Conservation (phyloP, 2,329 filamentous ascomycete species). For the Calonectria hongkongensis region DNA sequence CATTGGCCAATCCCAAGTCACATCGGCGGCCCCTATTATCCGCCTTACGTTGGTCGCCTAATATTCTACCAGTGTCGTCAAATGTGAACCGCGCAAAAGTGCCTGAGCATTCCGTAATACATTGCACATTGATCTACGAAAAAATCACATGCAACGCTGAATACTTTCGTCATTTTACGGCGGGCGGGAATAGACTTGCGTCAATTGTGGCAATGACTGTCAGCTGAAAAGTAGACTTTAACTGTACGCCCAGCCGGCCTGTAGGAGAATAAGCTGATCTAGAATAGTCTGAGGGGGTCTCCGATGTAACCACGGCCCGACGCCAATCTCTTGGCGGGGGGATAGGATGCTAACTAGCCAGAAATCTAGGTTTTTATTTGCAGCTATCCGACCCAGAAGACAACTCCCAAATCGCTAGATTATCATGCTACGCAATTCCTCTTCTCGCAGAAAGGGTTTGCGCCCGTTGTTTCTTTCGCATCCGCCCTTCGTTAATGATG, state of each 20-base stretch:
- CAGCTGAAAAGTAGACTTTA: not conserved
- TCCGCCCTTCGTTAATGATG: too few relatives aligned
- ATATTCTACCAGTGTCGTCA: not conserved
- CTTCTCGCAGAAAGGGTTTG: too few relatives aligned
- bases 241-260: not conserved
- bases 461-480: too few relatives aligned
- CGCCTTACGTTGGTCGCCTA: not conserved
- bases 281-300: not conserved
- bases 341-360: not conserved
- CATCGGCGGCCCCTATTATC: too few relatives aligned
- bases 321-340: not conserved
- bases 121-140: not conserved
- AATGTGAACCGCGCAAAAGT: not conserved
- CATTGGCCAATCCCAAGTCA: not conserved
- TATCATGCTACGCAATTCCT: not conserved
- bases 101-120: not conserved
- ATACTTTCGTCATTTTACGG: not conserved
- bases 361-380: too few relatives aligned
- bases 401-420: too few relatives aligned
- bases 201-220: constrained; percentile 5
- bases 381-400: too few relatives aligned
- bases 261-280: constrained; percentile 1
- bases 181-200: not conserved
- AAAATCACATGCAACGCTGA: not conserved
- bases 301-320: not conserved